Base-by-base conservation (phyloP, 2,329 filamentous ascomycete species). In the Colletotrichum horii region DNA sequence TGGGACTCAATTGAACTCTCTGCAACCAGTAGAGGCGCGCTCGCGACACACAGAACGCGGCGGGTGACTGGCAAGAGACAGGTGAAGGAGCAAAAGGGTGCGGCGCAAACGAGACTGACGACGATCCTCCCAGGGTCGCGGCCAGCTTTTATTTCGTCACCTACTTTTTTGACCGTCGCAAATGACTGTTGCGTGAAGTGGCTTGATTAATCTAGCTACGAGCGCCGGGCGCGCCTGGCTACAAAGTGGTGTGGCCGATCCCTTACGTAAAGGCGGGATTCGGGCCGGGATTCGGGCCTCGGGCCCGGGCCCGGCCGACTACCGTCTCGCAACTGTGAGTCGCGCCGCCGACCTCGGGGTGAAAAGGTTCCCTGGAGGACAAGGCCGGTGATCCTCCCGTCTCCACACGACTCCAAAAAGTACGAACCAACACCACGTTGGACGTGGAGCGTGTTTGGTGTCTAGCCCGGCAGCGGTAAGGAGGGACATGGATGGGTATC, bases 61-160 rank as follows among this genome's bases (percentile, higher is more conserved):
- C 43, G 38, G 19, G 7, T 0, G 26, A 2, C 26, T 24, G 14
- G n/a, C 12, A n/a, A 43, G 15, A 19, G 55, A 26, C 11, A 28
- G 15, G 11, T n/a, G 32, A 22, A 12, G 4, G 19, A 28, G 26
- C 22, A 26, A 19, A 26, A 6, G 8, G 26, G n/a, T 64, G 64
- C n/a, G 28, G 19, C 43, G 62, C 19, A 16, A 43, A 30, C 15
- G 16, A 58, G 32, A 52, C 34, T 32, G 8, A 9, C 56, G 43
- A 32, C 16, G 32, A 65, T 65, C 43, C 28, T 26, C 30, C 32
- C 70, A 65, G 73, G 73, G 73, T 68, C n/a, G 56, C 64, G 24
- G 55, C 22, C 70, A 19, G 73, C 62, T 73, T 75, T 73, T 75
- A 75, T 75, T 75, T 58, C 73, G 64, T 68, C 56, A 28, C 30